Percentiles rank a stretch among this genome's conserved stretches.
Conservation (phyloP, 176 grass and related monocot genomes). For the Poa annua region DNA sequence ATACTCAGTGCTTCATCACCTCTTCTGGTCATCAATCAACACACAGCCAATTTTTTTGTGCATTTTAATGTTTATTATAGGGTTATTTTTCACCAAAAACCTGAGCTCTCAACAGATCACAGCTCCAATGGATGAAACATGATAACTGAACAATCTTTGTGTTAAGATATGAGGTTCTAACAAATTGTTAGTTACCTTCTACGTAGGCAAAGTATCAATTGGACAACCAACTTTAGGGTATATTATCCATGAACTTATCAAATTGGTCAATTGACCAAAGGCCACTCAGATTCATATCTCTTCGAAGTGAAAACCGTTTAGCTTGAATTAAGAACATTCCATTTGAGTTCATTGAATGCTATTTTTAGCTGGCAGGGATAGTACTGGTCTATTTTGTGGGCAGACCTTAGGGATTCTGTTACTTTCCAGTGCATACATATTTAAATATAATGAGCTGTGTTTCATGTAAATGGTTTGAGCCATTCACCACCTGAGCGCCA, state of each 20-base stretch:
- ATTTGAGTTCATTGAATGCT: slow-evolving; percentile 6
- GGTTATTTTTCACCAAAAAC: background rate
- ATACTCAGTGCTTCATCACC: background rate
- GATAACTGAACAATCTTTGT: background rate
- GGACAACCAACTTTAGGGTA: slow-evolving; percentile 10
- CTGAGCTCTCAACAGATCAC: background rate
- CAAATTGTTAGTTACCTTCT: background rate
- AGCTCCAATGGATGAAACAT: background rate
- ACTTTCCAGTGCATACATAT: background rate
- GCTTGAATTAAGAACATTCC: background rate
- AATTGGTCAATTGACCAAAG: background rate
- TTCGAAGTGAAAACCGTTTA: background rate
- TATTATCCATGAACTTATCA: background rate
- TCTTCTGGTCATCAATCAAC: background rate
- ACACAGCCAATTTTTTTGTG: background rate
- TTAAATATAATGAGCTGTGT: background rate
- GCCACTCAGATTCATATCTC: background rate
- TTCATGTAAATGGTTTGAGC: background rate
- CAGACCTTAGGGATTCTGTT: background rate
- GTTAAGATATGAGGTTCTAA: background rate
- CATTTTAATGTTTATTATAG: background rate
- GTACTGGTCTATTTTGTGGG: background rate
- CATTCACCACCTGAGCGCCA: background rate
- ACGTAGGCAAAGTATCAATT: background rate
- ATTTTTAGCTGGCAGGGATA: background rate